Conservation (phyloP, 331 rosid genomes). For the Spiraea crenata region DNA sequence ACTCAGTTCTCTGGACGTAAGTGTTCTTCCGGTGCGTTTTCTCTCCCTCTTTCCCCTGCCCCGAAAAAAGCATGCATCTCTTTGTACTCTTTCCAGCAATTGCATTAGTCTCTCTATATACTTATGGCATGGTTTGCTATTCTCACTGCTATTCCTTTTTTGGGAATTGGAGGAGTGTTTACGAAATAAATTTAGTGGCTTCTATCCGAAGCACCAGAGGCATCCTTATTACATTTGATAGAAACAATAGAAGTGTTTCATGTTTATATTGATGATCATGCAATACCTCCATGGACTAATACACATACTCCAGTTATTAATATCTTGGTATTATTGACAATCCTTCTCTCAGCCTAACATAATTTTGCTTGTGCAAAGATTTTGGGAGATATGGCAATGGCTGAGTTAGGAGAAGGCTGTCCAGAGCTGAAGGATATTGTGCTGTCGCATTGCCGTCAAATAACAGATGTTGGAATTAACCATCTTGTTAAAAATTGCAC, state of each 20-base stretch:
- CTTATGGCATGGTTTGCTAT: too few species aligned
- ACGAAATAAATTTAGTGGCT: not conserved
- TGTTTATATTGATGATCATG: not conserved
- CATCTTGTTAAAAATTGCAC: slow-evolving; percentile 72
- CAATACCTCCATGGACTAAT: not conserved
- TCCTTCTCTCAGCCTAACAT: slow-evolving; percentile 8
- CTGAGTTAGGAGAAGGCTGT: slow-evolving; percentile 84
- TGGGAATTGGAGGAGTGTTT: too few species aligned
- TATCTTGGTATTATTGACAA: not conserved
- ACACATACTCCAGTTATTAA: not conserved
- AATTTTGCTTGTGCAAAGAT: slow-evolving; percentile 43
- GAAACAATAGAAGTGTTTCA: not conserved
- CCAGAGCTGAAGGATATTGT: slow-evolving; percentile 71
- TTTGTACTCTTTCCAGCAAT: not conserved
- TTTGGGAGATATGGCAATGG: slow-evolving; percentile 87
- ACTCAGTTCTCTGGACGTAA: slow-evolving; percentile 68
- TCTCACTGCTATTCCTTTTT: too few species aligned
- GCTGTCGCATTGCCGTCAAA: slow-evolving; percentile 83
- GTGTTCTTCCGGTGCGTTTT: slow-evolving; percentile 80
- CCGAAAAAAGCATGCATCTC: not conserved
- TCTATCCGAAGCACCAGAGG: not conserved
- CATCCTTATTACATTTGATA: not conserved
- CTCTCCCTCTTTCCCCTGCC: slow-evolving; percentile 13
- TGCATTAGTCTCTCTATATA: too few species aligned
- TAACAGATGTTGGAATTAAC: slow-evolving; percentile 75